Percentiles rank a stretch among this genome's conserved stretches.
These are phyloP conservation scores for Clitoria ternatea DNA, from an alignment of 306 rosid species.

Conservation along the genomic window DNA sequence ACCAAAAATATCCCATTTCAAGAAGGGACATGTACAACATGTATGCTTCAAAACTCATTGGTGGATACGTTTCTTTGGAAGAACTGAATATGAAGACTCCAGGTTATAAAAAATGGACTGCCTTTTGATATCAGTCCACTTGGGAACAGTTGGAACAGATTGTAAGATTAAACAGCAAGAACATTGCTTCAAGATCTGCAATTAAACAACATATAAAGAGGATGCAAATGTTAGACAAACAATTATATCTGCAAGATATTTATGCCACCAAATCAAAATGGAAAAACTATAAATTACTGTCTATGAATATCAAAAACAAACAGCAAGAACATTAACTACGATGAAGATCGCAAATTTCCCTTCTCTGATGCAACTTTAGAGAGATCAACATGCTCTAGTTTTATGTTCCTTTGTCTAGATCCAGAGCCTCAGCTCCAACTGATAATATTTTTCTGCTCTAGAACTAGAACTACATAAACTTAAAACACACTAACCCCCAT, in stretches of 20 bases:
- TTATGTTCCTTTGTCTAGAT: neutral
- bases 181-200: slow-evolving; percentile 47
- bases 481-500: no score
- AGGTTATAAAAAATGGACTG: slow-evolving; percentile 49
- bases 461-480: no score
- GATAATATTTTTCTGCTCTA: no score
- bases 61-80: slow-evolving; percentile 71
- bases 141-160: slow-evolving; percentile 35
- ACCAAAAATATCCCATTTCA: neutral
- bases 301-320: slow-evolving; percentile 2
- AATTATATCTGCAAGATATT: slow-evolving; percentile 1
- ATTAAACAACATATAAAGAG: slow-evolving; percentile 11
- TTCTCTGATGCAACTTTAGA: neutral
- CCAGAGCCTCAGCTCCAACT: no score
- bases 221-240: neutral
- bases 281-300: neutral
- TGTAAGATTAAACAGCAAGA: slow-evolving; percentile 44
- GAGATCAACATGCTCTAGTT: neutral
- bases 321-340: no score
- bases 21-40: neutral
- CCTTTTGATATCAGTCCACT: slow-evolving; percentile 49
- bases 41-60: neutral
- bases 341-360: no score
- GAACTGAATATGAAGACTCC: slow-evolving; percentile 43
- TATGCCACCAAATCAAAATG: neutral